Evolutionary conservation across 2,329 filamentous ascomycete species (phyloP).

Genomic region (Blastomyces parvus): DNA sequence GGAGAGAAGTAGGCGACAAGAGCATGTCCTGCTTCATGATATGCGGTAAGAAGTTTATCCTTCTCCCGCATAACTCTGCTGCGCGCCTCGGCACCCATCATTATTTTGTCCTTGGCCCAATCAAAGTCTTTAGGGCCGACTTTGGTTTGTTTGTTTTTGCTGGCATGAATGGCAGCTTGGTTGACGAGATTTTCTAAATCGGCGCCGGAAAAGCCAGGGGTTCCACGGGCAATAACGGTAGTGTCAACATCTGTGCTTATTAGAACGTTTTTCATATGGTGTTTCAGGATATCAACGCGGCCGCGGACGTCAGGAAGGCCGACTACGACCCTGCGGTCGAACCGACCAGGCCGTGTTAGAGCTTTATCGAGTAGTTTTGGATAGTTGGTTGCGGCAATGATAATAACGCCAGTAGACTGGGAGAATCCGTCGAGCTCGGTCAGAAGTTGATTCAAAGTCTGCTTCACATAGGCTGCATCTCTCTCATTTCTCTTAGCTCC

Average conservation of each 20-base stretch:
- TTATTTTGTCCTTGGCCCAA: slow-evolving; percentile 96
- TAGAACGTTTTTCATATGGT: slow-evolving; percentile 89
- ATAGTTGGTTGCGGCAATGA: slow-evolving; percentile 93
- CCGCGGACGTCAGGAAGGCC: slow-evolving; percentile 86
- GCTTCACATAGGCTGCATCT: slow-evolving; percentile 91
- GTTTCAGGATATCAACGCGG: slow-evolving; percentile 81
- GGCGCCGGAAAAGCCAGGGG: slow-evolving; percentile 85
- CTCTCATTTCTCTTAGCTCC: slow-evolving; percentile 86
- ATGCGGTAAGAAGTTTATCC: slow-evolving; percentile 92
- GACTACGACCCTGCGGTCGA: slow-evolving; percentile 86
- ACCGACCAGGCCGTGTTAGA: slow-evolving; percentile 83
- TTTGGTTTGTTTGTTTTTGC: slow-evolving; percentile 65
- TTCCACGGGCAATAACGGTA: slow-evolving; percentile 72
- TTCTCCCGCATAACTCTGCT: slow-evolving; percentile 84
- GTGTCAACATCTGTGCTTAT: slow-evolving; percentile 71
- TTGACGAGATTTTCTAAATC: slow-evolving; percentile 96
- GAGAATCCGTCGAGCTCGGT: slow-evolving; percentile 97
- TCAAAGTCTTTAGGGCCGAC: slow-evolving; percentile 77
- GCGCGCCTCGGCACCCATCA: slow-evolving; percentile 89
- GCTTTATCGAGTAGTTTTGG: slow-evolving; percentile 91
- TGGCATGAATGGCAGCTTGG: slow-evolving; percentile 89
- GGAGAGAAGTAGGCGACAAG: slow-evolving; percentile 78
- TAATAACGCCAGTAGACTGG: slow-evolving; percentile 87
- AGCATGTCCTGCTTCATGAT: slow-evolving; percentile 92
- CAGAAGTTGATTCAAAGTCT: slow-evolving; percentile 92